Conservation (phyloP, 2,329 filamentous ascomycete genomes). For the Madurella mycetomatis region DNA sequence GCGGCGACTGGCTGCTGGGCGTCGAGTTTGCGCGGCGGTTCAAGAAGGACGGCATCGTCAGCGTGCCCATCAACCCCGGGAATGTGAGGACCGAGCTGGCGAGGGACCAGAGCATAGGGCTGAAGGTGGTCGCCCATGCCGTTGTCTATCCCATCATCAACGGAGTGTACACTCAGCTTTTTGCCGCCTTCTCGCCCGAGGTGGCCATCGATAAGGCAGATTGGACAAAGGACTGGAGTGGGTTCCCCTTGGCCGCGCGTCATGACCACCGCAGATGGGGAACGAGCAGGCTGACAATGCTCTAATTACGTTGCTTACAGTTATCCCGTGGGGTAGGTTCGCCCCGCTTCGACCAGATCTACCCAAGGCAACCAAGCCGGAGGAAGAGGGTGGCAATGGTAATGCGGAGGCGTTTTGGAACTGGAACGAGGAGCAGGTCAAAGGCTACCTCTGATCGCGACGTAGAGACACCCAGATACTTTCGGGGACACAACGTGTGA, state of each 20-base stretch:
- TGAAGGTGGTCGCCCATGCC: conserved; percentile 2
- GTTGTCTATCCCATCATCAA: conserved; percentile 21
- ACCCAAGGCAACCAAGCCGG: conserved; percentile 50
- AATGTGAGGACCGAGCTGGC: conserved; percentile 27
- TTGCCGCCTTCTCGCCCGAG: conserved; percentile 35
- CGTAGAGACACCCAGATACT: too few relatives aligned
- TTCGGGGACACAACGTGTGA: too few relatives aligned
- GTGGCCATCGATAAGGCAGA: conserved; percentile 26
- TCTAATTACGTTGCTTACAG: too few relatives aligned
- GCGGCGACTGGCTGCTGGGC: conserved; percentile 23
- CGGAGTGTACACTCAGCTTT: conserved; percentile 39
- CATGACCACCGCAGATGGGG: too few relatives aligned
- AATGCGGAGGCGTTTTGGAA: too few relatives aligned
- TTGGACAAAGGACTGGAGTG: too few relatives aligned
- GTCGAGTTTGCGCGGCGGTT: conserved; percentile 25
- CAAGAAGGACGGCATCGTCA: conserved; percentile 25
- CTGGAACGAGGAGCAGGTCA: too few relatives aligned
- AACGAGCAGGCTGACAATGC: too few relatives aligned
- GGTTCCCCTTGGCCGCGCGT: too few relatives aligned
- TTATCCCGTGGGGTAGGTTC: too few relatives aligned
- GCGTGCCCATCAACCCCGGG: conserved; percentile 27
- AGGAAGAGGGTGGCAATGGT: conserved; percentile 33
- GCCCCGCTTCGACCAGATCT: too few relatives aligned
- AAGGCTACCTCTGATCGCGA: too few relatives aligned
- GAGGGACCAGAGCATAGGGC: conserved; percentile 15